phyloP scores from a whole-genome alignment of 1,284 basidiomycete genomes.

The Ustilago lituana region DNA sequence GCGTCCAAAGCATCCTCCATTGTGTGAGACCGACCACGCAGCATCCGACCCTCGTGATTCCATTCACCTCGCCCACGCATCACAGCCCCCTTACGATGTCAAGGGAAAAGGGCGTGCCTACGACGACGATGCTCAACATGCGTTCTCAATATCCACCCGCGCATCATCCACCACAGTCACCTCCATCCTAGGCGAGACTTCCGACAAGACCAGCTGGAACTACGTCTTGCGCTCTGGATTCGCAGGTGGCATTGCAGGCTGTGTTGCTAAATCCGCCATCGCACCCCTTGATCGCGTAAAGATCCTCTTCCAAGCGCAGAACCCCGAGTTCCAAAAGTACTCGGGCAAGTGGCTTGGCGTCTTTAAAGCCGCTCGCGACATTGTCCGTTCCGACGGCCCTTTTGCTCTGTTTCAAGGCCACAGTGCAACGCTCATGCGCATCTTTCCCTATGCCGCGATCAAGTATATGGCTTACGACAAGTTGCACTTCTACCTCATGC shows the following conservation, averaged over 20 bases:
- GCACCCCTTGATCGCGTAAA: conserved; percentile 98
- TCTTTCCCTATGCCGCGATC: conserved; percentile 95
- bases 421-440: conserved; percentile 79
- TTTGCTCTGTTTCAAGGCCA: conserved; percentile 93
- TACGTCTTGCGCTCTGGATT: conserved; percentile 83
- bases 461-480: conserved; percentile 98
- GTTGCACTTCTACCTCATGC: conserved; percentile 82
- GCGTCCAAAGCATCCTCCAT: conserved; percentile 41
- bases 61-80: not conserved
- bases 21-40: conserved; percentile 48
- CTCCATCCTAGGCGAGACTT: conserved; percentile 31
- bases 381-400: conserved; percentile 78
- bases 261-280: conserved; percentile 94
- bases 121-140: conserved; percentile 21
- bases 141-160: conserved; percentile 20
- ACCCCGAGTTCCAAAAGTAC: conserved; percentile 93
- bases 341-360: conserved; percentile 85
- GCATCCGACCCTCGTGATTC: conserved; percentile 30
- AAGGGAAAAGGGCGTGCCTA: conserved; percentile 37
- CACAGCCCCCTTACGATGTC: conserved; percentile 6
- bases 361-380: conserved; percentile 80
- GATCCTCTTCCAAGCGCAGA: conserved; percentile 97
- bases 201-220: conserved; percentile 75
- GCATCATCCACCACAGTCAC: not conserved
- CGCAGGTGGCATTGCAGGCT: conserved; percentile 91